phyloP scores from a whole-genome alignment of 139 green algal genomes.

The Bryopsis sp. region DNA sequence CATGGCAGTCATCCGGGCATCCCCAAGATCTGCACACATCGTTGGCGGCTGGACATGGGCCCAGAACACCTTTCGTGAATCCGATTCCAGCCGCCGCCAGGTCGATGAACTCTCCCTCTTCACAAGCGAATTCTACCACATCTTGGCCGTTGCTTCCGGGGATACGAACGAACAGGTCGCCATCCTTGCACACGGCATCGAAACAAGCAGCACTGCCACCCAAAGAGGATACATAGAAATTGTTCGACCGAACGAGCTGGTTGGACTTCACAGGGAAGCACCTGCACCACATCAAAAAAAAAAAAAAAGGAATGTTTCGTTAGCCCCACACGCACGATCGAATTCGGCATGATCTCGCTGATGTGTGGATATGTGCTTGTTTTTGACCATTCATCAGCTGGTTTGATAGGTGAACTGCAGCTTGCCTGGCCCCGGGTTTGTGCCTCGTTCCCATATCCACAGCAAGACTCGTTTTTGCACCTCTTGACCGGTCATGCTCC shows the following conservation, averaged over 20 bases:
- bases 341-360: too few species aligned
- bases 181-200: conserved; percentile 7
- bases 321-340: too few species aligned
- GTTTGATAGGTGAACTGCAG: too few species aligned
- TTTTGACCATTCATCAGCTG: too few species aligned
- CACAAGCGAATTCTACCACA: background rate
- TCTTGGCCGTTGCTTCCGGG: background rate
- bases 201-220: conserved; percentile 9
- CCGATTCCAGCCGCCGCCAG: background rate
- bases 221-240: conserved; percentile 5
- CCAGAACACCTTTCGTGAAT: conserved; percentile 1
- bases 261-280: conserved; percentile 17
- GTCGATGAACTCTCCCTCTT: conserved; percentile 1
- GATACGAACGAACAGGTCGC: conserved; percentile 3
- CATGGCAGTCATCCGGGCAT: conserved; percentile 16
- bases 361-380: too few species aligned
- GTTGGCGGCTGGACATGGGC: conserved; percentile 4
- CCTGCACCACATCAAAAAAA: too few species aligned
- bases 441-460: conserved; percentile 9
- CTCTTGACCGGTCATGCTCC: too few species aligned
- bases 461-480: background rate
- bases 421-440: conserved; percentile 6
- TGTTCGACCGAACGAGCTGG: conserved; percentile 8
- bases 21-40: conserved; percentile 17
- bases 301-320: too few species aligned